These are phyloP conservation scores for Talaromyces proteolyticus DNA, from an alignment of 495 filamentous ascomycete genomes.

Conservation along the genomic window DNA sequence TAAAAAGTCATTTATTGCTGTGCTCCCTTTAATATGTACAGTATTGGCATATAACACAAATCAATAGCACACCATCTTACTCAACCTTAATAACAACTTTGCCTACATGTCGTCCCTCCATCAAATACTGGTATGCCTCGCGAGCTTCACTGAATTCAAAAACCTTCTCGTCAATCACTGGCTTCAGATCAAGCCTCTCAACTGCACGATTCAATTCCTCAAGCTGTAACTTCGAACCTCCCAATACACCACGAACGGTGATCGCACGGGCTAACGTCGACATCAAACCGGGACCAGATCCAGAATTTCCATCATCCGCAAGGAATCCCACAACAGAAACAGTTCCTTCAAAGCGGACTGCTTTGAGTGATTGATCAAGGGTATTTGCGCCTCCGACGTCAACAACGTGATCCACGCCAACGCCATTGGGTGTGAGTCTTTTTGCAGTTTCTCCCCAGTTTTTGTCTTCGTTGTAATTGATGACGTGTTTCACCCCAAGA, in stretches of 20 bases:
- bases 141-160: constrained; percentile 43
- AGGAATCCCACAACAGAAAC: constrained; percentile 37
- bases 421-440: constrained; percentile 37
- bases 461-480: constrained; percentile 55
- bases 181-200: constrained; percentile 48
- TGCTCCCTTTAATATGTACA: too few relatives aligned
- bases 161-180: constrained; percentile 46
- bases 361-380: constrained; percentile 25
- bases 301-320: constrained; percentile 29
- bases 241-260: constrained; percentile 39
- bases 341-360: constrained; percentile 32
- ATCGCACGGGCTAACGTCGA: not conserved
- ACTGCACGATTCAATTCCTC: constrained; percentile 50
- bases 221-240: constrained; percentile 46
- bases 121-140: constrained; percentile 44
- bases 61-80: not conserved
- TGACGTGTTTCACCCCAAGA: constrained; percentile 32
- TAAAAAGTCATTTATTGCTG: too few relatives aligned
- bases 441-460: constrained; percentile 58
- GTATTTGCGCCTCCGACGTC: constrained; percentile 46
- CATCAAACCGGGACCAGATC: constrained; percentile 11
- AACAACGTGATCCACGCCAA: constrained; percentile 52
- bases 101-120: constrained; percentile 60
- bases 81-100: constrained; percentile 57
- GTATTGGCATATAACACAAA: too few relatives aligned